Base-by-base conservation (phyloP, 768 basidiomycete species). In the Tephrocybe sp. region DNA sequence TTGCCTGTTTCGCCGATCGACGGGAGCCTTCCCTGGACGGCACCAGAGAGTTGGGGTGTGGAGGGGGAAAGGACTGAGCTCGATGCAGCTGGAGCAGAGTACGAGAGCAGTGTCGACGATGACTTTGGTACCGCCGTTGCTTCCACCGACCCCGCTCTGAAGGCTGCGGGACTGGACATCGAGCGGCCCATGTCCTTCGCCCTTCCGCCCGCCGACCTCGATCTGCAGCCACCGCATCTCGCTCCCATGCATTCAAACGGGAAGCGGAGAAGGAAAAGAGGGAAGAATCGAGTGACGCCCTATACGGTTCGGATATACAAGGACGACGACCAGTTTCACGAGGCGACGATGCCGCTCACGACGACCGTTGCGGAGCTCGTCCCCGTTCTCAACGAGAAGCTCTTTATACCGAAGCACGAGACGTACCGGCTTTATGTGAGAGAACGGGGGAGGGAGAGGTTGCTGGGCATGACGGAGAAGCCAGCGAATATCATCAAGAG, bases 401-500 rank as follows among this genome's bases (percentile, higher is more conserved):
- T 87, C 36, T 58, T 82, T 32, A 57, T 67, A 43, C 73, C 75
- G 24, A 70, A 77, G 39, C 78, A 81, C 9, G 83, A 86, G 59
- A 76, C 75, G 12, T 85, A 89, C 74, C 80, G 81, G 58, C 66
- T 85, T 51, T 94, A 88, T 69, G 63, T 92, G 55, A 85, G 83
- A 64, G 87, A 90, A 65, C 77, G 86, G 9, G 88, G 88, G 44
- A 67, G 88, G 69, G 89, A 98, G 62, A 87, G 96, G 11, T 75
- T 93, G 33, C 73, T 99, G 50, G 84, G 83, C 7, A 80, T 82
- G 17, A 84, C 84, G 1, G 97, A 99, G 68, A 74, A 81, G 40
- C 96, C 96, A 0, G 86, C 93, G 1, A 81, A 83, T 30, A 92
- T 97, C 53, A 88, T 96, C 18, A 80, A 86, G 51, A 78, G 90